A percentile compares a stretch with the other conserved stretches of the same genome.
Evolutionary conservation across 177 flowering plant species (phyloP).

Genomic region (Vitis hybrid): DNA sequence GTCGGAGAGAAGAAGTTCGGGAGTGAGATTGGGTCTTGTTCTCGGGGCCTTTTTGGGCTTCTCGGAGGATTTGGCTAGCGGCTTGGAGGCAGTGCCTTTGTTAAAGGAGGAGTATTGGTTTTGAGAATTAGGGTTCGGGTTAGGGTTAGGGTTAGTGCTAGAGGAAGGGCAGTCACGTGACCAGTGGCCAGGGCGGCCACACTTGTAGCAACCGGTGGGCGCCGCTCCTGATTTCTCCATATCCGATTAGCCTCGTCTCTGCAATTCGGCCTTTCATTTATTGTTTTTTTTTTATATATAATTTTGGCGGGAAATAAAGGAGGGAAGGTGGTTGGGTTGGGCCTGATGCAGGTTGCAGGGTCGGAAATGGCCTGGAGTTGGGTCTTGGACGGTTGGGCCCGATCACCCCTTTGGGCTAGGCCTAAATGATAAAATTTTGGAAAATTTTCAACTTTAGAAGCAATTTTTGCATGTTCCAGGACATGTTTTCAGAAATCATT

Average conservation of each 20-base stretch:
- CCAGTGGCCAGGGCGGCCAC: slow-evolving; percentile 99
- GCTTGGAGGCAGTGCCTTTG: slow-evolving; percentile 12
- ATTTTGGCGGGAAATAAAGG: too few species aligned
- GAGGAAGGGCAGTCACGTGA: slow-evolving; percentile 86
- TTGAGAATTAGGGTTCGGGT: slow-evolving; percentile 10
- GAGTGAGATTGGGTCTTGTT: slow-evolving; percentile 80
- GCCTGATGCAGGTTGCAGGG: too few species aligned
- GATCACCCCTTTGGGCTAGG: too few species aligned
- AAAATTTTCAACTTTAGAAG: too few species aligned
- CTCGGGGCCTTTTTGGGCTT: slow-evolving; percentile 64
- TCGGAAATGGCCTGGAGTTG: too few species aligned
- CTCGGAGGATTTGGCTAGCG: slow-evolving; percentile 19
- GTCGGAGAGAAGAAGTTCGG: slow-evolving; percentile 77
- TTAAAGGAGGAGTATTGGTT: slow-evolving; percentile 14
- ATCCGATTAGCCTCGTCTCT: not conserved
- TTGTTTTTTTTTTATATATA: not conserved
- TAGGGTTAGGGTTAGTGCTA: slow-evolving; percentile 15
- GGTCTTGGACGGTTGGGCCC: too few species aligned
- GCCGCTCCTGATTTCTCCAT: slow-evolving; percentile 40
- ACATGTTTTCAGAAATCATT: too few species aligned
- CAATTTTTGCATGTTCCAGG: too few species aligned
- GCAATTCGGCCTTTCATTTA: not conserved
- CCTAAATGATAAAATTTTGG: too few species aligned
- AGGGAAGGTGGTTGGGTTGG: too few species aligned
- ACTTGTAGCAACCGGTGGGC: slow-evolving; percentile 94